Conservation (phyloP, 2,329 filamentous ascomycete species). For the Dichotomopilus funicola region DNA sequence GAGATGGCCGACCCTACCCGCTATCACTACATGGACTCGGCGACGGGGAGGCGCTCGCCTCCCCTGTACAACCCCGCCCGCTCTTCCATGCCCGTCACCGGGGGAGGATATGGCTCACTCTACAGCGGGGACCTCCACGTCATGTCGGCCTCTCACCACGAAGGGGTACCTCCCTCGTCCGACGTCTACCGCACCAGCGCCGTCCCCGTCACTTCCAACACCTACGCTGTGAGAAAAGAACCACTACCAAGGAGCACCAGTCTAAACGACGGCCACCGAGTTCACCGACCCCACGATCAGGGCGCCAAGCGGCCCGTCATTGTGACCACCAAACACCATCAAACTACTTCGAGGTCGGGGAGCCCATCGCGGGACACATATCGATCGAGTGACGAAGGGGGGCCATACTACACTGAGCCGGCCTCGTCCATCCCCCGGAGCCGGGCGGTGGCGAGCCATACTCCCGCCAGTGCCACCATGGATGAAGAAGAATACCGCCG, state of each 20-base stretch:
- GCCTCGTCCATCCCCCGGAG: constrained; percentile 48
- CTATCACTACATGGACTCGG: constrained; percentile 18
- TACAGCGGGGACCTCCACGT: constrained; percentile 50
- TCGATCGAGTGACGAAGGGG: constrained; percentile 43
- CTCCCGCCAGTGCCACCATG: constrained; percentile 41
- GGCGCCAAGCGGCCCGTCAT: constrained; percentile 47
- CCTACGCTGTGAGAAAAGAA: constrained; percentile 52
- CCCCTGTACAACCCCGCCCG: constrained; percentile 43
- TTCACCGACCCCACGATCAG: constrained; percentile 47
- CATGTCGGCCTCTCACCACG: constrained; percentile 38
- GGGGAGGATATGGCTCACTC: constrained; percentile 43
- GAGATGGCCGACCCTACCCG: constrained; percentile 22
- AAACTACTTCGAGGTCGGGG: constrained; percentile 30
- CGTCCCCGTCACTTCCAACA: constrained; percentile 43
- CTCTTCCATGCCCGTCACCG: constrained; percentile 44
- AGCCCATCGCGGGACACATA: constrained; percentile 49
- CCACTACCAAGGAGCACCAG: constrained; percentile 41
- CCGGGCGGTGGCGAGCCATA: constrained; percentile 35
- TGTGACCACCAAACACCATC: constrained; percentile 47
- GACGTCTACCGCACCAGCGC: constrained; percentile 30
- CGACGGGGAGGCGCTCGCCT: constrained; percentile 19
- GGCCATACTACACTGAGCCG: constrained; percentile 49
- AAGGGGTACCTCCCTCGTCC: constrained; percentile 24
- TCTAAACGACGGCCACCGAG: constrained; percentile 40
- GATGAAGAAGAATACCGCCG: constrained; percentile 48